phyloP scores from a whole-genome alignment of 345 rosid species.

The Raphanus raphanistrum region DNA sequence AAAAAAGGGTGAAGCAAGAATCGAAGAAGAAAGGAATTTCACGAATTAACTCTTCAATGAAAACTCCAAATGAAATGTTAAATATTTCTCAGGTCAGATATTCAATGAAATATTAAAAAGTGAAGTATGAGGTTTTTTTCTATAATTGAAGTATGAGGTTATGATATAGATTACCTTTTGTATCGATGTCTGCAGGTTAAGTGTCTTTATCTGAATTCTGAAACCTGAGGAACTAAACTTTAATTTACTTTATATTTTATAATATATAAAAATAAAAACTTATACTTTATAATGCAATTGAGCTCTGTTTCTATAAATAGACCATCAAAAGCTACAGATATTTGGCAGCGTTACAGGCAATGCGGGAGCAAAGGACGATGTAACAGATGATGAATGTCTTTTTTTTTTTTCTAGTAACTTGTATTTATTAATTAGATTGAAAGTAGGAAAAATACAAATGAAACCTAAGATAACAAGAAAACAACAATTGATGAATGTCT shows the following conservation, averaged over 20 bases:
- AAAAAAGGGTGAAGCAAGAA: neutral
- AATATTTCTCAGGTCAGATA: neutral
- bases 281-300: neutral
- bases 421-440: too few relatives aligned
- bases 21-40: neutral
- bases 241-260: neutral
- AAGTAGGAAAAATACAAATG: too few relatives aligned
- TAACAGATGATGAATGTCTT: constrained; percentile 16
- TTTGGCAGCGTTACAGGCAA: constrained; percentile 36
- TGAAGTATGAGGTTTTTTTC: neutral
- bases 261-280: too few relatives aligned
- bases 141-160: neutral
- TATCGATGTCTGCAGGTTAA: constrained; percentile 9
- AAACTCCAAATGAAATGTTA: neutral
- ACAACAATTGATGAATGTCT: constrained; percentile 14
- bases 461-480: too few relatives aligned
- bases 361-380: constrained; percentile 33
- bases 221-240: neutral
- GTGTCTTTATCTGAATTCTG: neutral
- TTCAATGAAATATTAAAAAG: neutral
- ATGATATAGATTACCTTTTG: neutral
- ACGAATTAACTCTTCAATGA: neutral
- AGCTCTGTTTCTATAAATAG: constrained; percentile 17
- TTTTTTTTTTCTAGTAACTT: too few relatives aligned
- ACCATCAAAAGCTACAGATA: constrained; percentile 34